Evolutionary conservation across 331 rosid species (phyloP), one percentile per base, ranked within the genome.

Genomic region (Acacia pycnantha): DNA sequence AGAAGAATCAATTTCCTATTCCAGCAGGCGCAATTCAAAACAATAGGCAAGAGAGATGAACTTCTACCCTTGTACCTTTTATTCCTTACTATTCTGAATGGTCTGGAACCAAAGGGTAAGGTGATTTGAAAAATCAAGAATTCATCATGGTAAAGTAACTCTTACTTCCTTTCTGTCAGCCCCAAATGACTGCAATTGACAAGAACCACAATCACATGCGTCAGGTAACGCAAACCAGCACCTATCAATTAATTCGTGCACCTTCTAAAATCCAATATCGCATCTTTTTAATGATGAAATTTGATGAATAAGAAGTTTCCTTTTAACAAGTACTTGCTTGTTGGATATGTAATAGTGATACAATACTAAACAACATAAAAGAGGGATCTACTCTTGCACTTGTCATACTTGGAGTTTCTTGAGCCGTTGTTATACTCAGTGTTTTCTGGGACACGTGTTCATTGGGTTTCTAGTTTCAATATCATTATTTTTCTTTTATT

Each of bases 141-240:
- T 27, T 67, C 26, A 71, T 86, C 73, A 95, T 31, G 97, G 96
- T 67, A 95, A 93, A 35, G 74, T 88, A 66, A 65, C 89, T 86
- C 86, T 89, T 12, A 90, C 64, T 90, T 89, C 98, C 87, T 93
- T 95, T 90, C 99, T 86, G 73, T 95, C 99, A 11, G 88, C 46
- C 48, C 99, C 99, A 58, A 53, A 92, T 72, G 90, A 76, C 99
- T 95, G 93, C 85, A 82, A 88, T 79, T 65, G 50, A 43, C 58
- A 79, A 82, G 7, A 71, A 0, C 69, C 83, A 35, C 65, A 35
- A 46, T 46, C n/a, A 12, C 12, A 43, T 68, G 77, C 51, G 73
- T 81, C 11, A 70, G 66, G 62, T 35, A 51, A 66, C 77, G 50
- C 31, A 79, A 27, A 35, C 40, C 43, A 71, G 11, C 22, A 65